Base-by-base conservation (phyloP, 306 rosid genomes). In the Corylus avellana region DNA sequence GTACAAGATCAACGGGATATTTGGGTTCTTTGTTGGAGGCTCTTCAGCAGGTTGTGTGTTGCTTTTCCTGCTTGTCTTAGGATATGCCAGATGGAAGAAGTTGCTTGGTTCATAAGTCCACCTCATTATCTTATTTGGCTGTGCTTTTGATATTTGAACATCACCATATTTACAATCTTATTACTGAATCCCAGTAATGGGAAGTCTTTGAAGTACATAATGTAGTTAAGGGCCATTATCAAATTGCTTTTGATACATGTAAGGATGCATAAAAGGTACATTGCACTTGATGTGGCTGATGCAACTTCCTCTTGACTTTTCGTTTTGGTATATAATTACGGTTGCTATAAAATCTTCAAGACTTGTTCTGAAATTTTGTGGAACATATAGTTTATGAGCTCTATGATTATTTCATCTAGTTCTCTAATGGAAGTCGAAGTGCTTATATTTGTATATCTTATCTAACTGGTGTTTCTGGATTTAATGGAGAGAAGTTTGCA, bases 71-170 rank as follows among this genome's bases (percentile, higher is more conserved):
- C 69, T 93, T 73, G 58, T 96, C 75, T 85, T 86, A 18, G 94
- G 96, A 51, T 96, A 93, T 87, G 99, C 99, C 70, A 88, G 85
- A 86, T 96, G 97, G 98, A 91, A 88, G 80, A 96, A 91, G 86
- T 86, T 96, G 78, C 89, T 96, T 8, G 98, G 96, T 75, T 89
- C 97, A 2, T 96, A 80, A 89, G 86, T 48, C 39, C 68, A 51
- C 76, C 62, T 69, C 7, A 18, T 62, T 59, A 35, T 66, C 58
- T 7, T 17, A 69, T 49, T n/a, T 69, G 35, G 17, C 63, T 74
- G 48, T 59, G 66, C 55, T 37, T 12, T 54, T 39, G 47, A 44
- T 59, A 78, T 20, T 44, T 78, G 79, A 66, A 47, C 8, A 16
- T 39, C 71, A 64, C 13, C 20, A 35, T 66, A 18, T 13, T 62